Conservation (phyloP, 2,329 filamentous ascomycete genomes). For the Aspergillus costaricaensis region DNA sequence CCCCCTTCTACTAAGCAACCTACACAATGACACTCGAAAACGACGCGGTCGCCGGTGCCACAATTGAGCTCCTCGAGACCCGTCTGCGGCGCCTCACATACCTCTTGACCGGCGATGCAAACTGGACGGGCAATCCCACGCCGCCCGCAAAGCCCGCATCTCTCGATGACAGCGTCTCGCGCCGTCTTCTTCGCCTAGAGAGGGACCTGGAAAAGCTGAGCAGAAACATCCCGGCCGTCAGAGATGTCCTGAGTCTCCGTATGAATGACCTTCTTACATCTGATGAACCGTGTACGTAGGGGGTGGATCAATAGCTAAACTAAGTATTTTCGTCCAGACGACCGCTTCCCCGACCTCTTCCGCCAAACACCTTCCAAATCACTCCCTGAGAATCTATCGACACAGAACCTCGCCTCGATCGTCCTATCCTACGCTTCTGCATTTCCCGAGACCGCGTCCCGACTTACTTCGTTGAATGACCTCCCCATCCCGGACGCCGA, state of each 20-base stretch:
- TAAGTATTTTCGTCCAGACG: constrained; percentile 29
- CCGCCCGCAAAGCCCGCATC: constrained; percentile 36
- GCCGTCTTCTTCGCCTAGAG: constrained; percentile 43
- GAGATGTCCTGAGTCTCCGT: constrained; percentile 48
- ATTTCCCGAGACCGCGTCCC: constrained; percentile 51
- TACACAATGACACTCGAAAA: constrained; percentile 36
- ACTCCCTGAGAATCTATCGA: constrained; percentile 40
- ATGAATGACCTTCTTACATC: constrained; percentile 9
- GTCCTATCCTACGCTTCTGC: constrained; percentile 49
- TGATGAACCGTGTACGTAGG: not conserved
- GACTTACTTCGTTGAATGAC: constrained; percentile 51
- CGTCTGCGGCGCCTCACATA: constrained; percentile 49
- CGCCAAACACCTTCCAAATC: constrained; percentile 34
- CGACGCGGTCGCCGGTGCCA: constrained; percentile 40
- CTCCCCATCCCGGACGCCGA: constrained; percentile 48
- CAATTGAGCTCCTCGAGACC: constrained; percentile 47
- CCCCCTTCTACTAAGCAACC: not conserved
- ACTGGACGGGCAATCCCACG: constrained; percentile 43
- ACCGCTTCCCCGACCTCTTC: constrained; percentile 47
- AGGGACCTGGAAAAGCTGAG: constrained; percentile 41
- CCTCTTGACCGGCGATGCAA: constrained; percentile 45
- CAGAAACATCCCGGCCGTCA: constrained; percentile 40
- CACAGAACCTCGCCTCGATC: constrained; percentile 41
- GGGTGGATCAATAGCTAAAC: constrained; percentile 6
- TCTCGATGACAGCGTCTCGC: constrained; percentile 42